phyloP scores from a whole-genome alignment of 2,329 filamentous ascomycete genomes.

The Ascochyta clinopodiicola region DNA sequence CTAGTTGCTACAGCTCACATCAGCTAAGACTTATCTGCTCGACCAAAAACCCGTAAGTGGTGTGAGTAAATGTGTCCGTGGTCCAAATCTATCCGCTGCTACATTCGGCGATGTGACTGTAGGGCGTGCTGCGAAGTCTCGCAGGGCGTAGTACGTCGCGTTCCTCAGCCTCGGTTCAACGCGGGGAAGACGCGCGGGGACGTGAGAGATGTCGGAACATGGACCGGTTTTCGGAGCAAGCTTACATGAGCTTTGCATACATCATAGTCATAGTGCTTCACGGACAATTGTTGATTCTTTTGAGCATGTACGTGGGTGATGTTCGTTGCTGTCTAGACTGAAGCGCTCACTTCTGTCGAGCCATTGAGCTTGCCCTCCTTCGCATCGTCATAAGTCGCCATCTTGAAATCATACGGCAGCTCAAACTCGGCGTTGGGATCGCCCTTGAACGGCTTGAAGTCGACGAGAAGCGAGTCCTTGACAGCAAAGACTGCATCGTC shows the following conservation, averaged over 20 bases:
- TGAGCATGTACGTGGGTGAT: neutral
- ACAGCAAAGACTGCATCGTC: constrained; percentile 67
- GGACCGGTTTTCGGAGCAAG: neutral
- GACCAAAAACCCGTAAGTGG: too few relatives aligned
- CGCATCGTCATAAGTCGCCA: constrained; percentile 47
- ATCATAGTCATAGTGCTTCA: neutral
- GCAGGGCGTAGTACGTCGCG: constrained; percentile 4
- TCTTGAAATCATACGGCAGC: constrained; percentile 60
- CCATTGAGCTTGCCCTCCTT: constrained; percentile 36
- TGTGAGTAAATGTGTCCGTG: too few relatives aligned
- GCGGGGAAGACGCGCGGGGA: constrained; percentile 2
- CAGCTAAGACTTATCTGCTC: too few relatives aligned
- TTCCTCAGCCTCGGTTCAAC: constrained; percentile 3
- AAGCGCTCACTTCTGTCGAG: constrained; percentile 35
- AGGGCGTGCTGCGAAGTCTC: constrained; percentile 5
- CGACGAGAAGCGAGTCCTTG: constrained; percentile 64
- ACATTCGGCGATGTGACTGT: neutral
- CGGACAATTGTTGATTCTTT: neutral
- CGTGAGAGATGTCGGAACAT: neutral
- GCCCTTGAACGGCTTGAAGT: constrained; percentile 60
- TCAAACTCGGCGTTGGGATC: constrained; percentile 62
- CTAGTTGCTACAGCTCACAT: neutral
- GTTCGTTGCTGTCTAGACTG: neutral
- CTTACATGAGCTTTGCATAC: neutral
- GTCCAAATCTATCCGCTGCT: neutral